phyloP scores from a whole-genome alignment of 805 yeast species.

The Ogataea nakhonphanomensis region DNA sequence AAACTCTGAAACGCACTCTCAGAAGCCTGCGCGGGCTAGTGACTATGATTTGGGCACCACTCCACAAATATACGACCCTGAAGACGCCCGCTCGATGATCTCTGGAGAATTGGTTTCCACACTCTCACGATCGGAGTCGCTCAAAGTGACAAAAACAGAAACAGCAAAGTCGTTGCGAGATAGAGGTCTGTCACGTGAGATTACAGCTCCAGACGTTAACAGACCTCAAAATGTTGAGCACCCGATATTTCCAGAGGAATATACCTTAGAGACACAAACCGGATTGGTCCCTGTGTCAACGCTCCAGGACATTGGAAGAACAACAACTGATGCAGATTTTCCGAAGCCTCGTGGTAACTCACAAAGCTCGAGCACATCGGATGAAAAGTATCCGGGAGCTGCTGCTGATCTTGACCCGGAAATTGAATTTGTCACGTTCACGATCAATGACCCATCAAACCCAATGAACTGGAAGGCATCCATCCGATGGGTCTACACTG shows the following conservation, averaged over 20 bases:
- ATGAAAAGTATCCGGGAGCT: slow-evolving; percentile 23
- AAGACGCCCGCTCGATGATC: slow-evolving; percentile 45
- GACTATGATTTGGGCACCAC: slow-evolving; percentile 19
- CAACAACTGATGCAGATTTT: slow-evolving; percentile 18
- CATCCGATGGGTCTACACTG: slow-evolving; percentile 63
- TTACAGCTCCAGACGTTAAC: slow-evolving; percentile 54
- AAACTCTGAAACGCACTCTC: slow-evolving; percentile 1
- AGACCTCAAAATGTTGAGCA: slow-evolving; percentile 51
- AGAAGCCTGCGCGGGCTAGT: slow-evolving; percentile 1
- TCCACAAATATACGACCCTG: slow-evolving; percentile 43
- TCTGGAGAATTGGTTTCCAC: slow-evolving; percentile 32
- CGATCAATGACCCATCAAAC: slow-evolving; percentile 77
- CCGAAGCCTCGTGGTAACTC: slow-evolving; percentile 26
- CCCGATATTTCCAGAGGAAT: slow-evolving; percentile 90
- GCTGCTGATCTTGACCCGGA: slow-evolving; percentile 51
- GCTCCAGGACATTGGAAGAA: slow-evolving; percentile 63
- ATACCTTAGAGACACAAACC: slow-evolving; percentile 80
- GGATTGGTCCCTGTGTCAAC: slow-evolving; percentile 84
- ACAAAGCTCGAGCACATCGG: slow-evolving; percentile 28
- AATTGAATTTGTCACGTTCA: slow-evolving; percentile 81
- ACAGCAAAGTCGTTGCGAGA: slow-evolving; percentile 67
- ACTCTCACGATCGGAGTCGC: slow-evolving; percentile 32
- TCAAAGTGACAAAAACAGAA: slow-evolving; percentile 57
- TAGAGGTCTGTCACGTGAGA: slow-evolving; percentile 53
- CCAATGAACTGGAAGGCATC: slow-evolving; percentile 78